phyloP scores from a whole-genome alignment of 2,329 filamentous ascomycete species.

The Monilinia fructicola region DNA sequence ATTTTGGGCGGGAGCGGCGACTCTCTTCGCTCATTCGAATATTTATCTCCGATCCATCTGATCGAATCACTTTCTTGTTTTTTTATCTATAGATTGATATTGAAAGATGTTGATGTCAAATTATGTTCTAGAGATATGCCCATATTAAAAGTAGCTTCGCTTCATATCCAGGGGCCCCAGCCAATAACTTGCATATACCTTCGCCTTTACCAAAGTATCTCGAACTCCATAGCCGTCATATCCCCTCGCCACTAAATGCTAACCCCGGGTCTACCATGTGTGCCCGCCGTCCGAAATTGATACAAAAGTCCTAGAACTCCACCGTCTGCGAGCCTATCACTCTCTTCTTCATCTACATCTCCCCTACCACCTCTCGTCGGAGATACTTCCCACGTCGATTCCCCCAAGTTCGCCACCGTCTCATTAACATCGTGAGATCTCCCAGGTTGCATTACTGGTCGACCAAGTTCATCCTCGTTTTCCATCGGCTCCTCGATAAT shows the following conservation, averaged over 20 bases:
- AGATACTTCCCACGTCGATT: conserved; percentile 49
- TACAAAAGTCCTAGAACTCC: conserved; percentile 66
- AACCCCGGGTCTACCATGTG: conserved; percentile 46
- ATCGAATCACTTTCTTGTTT: neutral
- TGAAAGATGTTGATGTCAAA: conserved; percentile 5
- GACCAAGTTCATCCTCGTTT: conserved; percentile 43
- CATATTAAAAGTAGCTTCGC: neutral
- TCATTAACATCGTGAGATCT: conserved; percentile 35
- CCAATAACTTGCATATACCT: conserved; percentile 1
- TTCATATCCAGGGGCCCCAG: conserved; percentile 9
- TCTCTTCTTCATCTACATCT: conserved; percentile 47
- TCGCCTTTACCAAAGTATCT: conserved; percentile 3
- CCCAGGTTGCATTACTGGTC: conserved; percentile 9
- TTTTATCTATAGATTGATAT: neutral
- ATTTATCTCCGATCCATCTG: neutral
- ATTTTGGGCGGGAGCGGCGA: neutral
- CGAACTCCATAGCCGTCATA: conserved; percentile 17
- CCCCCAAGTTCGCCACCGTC: conserved; percentile 36
- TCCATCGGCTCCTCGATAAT: conserved; percentile 59
- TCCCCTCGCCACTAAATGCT: conserved; percentile 37
- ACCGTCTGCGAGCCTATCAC: conserved; percentile 49
- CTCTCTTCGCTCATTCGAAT: neutral
- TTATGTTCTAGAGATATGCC: neutral
- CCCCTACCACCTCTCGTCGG: conserved; percentile 38
- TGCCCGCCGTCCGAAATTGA: conserved; percentile 64